Base-by-base conservation (phyloP, 345 rosid genomes). In the Turritis glabra region DNA sequence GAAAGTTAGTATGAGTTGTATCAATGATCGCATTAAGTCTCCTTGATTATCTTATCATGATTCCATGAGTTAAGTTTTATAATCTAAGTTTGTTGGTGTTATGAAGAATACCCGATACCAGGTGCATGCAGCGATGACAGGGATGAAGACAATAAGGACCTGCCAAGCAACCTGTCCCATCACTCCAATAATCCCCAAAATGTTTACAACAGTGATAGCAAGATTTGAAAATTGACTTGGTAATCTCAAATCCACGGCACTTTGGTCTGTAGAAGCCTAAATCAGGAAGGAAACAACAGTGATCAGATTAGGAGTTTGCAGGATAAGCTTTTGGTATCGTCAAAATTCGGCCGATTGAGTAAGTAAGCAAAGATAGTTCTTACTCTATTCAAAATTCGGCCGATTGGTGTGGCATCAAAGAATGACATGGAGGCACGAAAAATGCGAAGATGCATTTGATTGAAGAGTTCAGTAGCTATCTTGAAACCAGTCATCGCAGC, bases 121-220 rank as follows among this genome's bases (percentile, higher is more conserved):
- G 52, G 86, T 52, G 79, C 84, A 85, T 62, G 73, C 59, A 25
- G 86, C 80, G 44, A 85, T 71, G 23, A 84, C 84, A 9, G 96
- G 96, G 57, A 93, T 77, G 57, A 88, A 89, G 68, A 84, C 73
- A 19, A 89, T 72, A 66, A 93, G 90, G 60, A 93, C 89, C 77
- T 90, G 90, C 96, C 98, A 93, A 14, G 90, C 89, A 51, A 82
- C 96, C 75, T 84, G 89, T 58, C 92, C 87, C 90, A 89, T 88
- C 72, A 93, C 87, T 9, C 79, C 89, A 21, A 90, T 81, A 75
- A 84, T 76, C 40, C 88, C 90, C 15, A 89, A 38, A 30, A 93
- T 90, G 72, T 80, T 89, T 72, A 93, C 83, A 33, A 66, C 38
- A 7, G 86, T 18, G 53, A 80, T 67, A 55, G 83, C 85, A 68